Evolutionary conservation across 1,284 basidiomycete genomes (phyloP), one percentile per base, ranked within the genome.

Genomic region (Agroathelia rolfsii): DNA sequence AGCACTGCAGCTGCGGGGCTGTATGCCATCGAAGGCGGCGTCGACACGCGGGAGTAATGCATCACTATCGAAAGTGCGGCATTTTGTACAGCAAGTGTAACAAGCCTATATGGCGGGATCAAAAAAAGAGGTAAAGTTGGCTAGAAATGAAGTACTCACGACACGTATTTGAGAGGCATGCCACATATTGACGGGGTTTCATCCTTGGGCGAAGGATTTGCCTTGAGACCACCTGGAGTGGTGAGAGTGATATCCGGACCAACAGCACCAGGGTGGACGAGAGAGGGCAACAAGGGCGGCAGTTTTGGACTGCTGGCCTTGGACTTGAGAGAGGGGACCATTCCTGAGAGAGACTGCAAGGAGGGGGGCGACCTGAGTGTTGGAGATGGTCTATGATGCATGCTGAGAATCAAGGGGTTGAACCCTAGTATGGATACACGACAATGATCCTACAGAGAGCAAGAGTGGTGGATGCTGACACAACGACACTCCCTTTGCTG

Each of bases 41-140:
- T 84, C 2, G 84, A 82, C 38, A 94, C 84, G 35, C 90, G 79
- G 17, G 90, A 94, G 58, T 93, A 89, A 63, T 94, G 88, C 86
- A 96, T 92, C 43, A 96, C 84, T 49, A 96, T 89, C 36, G 89
- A 88, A 36, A 96, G 64, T n/a, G 85, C 76, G 23, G 88, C 88
- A 61, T 97, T 98, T 64, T 98, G 93, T 5, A 96, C 76, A 3
- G 94, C 92, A 36, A 98, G 72, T 5, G 90, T 93, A 46, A 95
- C 73, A 39, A 97, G 73, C 6, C 88, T 93, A 46, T 35, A 28
- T 28, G 14, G 28, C 28, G 20, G 15, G 16, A 8, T 33, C 5
- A 16, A 19, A 16, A 30, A 23, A 30, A n/a, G 17, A 29, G 16
- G 6, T 14, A 5, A 12, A 24, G 12, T 25, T 17, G 7, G n/a